These are phyloP conservation scores for Trichoderma sp. DNA, from an alignment of 2,329 filamentous ascomycete species.

Conservation along the genomic window DNA sequence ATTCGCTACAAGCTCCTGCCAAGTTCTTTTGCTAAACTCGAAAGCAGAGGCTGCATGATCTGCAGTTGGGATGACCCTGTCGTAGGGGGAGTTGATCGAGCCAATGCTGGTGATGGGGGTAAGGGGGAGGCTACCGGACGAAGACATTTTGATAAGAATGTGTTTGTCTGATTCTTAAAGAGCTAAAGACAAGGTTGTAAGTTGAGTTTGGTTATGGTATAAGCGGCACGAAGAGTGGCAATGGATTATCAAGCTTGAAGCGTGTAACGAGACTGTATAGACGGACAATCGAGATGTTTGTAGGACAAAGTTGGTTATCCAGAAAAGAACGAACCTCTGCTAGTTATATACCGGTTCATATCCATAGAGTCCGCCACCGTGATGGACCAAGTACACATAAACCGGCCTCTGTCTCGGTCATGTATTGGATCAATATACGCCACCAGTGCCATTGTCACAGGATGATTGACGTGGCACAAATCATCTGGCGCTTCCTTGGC, in stretches of 20 bases:
- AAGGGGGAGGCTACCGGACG: background rate
- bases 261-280: background rate
- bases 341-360: background rate
- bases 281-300: background rate
- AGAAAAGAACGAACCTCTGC: background rate
- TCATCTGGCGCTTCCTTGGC: background rate
- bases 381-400: background rate
- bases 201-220: background rate
- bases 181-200: background rate
- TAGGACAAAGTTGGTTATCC: background rate
- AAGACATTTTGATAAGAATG: background rate
- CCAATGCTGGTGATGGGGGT: constrained; percentile 3
- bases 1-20: background rate
- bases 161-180: background rate
- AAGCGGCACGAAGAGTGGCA: background rate
- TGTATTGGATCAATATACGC: constrained; percentile 1
- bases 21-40: background rate
- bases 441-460: background rate
- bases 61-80: background rate
- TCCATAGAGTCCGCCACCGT: background rate
- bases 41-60: background rate
- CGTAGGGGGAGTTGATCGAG: background rate
- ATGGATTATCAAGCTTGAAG: background rate
- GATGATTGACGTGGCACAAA: constrained; percentile 14
- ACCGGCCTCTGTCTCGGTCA: background rate